These are phyloP conservation scores for Epichloe glyceriae DNA, from an alignment of 2,329 filamentous ascomycete species.

Conservation along the genomic window DNA sequence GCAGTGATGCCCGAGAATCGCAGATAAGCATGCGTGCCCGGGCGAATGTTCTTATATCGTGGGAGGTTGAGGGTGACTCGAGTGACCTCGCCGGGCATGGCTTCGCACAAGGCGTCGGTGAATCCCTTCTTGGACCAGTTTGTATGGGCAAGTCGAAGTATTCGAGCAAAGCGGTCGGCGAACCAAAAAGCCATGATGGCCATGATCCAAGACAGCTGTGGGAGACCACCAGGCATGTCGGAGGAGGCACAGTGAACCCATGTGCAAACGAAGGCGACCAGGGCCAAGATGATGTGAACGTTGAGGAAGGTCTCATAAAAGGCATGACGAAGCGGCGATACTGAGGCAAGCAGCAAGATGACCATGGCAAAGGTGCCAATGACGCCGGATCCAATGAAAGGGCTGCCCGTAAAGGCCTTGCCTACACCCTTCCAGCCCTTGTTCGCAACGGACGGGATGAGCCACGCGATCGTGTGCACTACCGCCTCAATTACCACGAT, in stretches of 20 bases:
- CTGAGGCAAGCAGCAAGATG: constrained; percentile 54
- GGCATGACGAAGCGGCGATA: constrained; percentile 75
- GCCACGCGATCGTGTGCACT: constrained; percentile 61
- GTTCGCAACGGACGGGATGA: constrained; percentile 54
- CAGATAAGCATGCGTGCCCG: constrained; percentile 64
- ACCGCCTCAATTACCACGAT: constrained; percentile 56
- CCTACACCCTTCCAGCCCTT: constrained; percentile 48
- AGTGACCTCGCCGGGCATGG: constrained; percentile 55
- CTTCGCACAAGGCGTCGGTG: constrained; percentile 53
- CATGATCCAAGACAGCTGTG: constrained; percentile 63
- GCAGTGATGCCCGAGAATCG: constrained; percentile 52
- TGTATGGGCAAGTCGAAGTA: constrained; percentile 49
- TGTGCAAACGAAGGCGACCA: constrained; percentile 54
- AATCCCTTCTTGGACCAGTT: constrained; percentile 49
- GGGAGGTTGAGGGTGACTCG: constrained; percentile 59
- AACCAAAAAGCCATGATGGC: constrained; percentile 67
- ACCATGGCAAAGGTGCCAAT: constrained; percentile 48
- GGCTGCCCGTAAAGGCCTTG: constrained; percentile 39
- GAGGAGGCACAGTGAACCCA: constrained; percentile 68
- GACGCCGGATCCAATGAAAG: constrained; percentile 54
- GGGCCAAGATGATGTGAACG: constrained; percentile 64
- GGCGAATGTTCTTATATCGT: constrained; percentile 50
- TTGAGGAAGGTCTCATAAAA: constrained; percentile 97
- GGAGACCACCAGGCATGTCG: constrained; percentile 41
- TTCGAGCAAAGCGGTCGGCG: constrained; percentile 52